A percentile compares a stretch with the other conserved stretches of the same genome.
Conservation (phyloP, 169 alveolate species). For the Pseudocohnilembus persalinus region DNA sequence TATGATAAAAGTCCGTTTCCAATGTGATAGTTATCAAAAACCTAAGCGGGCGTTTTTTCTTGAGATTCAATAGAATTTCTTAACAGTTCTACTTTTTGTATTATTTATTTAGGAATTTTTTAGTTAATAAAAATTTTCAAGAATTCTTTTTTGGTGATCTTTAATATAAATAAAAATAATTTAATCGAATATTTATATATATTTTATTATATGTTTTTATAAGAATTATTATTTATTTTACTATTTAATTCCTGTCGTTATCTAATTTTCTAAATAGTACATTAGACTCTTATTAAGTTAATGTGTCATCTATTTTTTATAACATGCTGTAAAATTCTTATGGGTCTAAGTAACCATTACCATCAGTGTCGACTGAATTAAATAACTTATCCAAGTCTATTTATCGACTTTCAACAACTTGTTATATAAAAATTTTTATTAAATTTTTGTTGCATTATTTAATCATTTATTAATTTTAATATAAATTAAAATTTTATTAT, state of each 20-base stretch:
- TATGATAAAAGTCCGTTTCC: not conserved
- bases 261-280: not conserved
- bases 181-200: too few species aligned
- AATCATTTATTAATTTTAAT: too few species aligned
- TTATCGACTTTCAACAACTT: not conserved
- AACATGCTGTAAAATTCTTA: not conserved
- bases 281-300: not conserved
- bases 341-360: not conserved
- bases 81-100: not conserved
- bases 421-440: too few species aligned
- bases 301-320: not conserved
- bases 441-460: too few species aligned
- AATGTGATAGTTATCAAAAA: not conserved
- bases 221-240: too few species aligned
- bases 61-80: not conserved
- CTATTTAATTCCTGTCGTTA: not conserved
- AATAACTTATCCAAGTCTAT: not conserved
- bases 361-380: not conserved
- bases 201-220: too few species aligned
- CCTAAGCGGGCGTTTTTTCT: not conserved
- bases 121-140: too few species aligned
- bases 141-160: not conserved
- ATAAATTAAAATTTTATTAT: too few species aligned
- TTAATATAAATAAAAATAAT: too few species aligned
- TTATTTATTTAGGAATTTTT: not conserved